Conservation (phyloP, 1,284 basidiomycete genomes). For the Austroboletus olivaceoglutinosus region DNA sequence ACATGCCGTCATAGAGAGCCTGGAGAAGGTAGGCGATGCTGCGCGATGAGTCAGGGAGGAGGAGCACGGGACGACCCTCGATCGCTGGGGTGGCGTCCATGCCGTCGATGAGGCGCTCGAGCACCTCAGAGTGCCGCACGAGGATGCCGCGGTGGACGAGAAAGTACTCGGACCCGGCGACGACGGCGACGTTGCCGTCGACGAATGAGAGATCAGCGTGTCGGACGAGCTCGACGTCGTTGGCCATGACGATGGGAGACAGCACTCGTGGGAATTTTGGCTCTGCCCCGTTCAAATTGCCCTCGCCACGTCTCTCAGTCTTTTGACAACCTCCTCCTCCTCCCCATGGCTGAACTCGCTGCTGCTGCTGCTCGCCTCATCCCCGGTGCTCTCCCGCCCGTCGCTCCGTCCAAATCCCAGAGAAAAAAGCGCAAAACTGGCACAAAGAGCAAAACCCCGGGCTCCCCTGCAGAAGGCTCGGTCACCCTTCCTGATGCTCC, state of each 20-base stretch:
- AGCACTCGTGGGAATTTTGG: conserved; percentile 23
- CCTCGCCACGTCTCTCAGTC: background rate
- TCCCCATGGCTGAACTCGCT: conserved; percentile 47
- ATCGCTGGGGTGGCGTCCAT: conserved; percentile 34
- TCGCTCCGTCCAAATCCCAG: conserved; percentile 55
- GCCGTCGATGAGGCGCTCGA: conserved; percentile 39
- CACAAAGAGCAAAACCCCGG: conserved; percentile 42
- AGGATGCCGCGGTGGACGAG: conserved; percentile 66
- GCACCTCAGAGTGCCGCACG: conserved; percentile 54
- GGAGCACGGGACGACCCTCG: conserved; percentile 53
- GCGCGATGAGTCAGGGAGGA: conserved; percentile 50
- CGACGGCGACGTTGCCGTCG: conserved; percentile 64
- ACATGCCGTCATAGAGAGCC: conserved; percentile 64
- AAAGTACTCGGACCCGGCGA: conserved; percentile 57
- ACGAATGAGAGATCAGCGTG: conserved; percentile 60
- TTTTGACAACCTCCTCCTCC: background rate
- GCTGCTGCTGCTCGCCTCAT: conserved; percentile 52
- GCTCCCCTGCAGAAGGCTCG: conserved; percentile 37
- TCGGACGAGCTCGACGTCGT: conserved; percentile 26
- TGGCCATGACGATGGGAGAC: conserved; percentile 12
- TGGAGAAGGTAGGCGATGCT: conserved; percentile 55
- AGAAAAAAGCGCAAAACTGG: conserved; percentile 66
- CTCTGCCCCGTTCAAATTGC: conserved; percentile 16
- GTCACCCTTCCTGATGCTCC: conserved; percentile 46
- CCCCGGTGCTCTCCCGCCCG: conserved; percentile 69